phyloP scores from a whole-genome alignment of 2,329 filamentous ascomycete genomes.

The Boeremia exigua region DNA sequence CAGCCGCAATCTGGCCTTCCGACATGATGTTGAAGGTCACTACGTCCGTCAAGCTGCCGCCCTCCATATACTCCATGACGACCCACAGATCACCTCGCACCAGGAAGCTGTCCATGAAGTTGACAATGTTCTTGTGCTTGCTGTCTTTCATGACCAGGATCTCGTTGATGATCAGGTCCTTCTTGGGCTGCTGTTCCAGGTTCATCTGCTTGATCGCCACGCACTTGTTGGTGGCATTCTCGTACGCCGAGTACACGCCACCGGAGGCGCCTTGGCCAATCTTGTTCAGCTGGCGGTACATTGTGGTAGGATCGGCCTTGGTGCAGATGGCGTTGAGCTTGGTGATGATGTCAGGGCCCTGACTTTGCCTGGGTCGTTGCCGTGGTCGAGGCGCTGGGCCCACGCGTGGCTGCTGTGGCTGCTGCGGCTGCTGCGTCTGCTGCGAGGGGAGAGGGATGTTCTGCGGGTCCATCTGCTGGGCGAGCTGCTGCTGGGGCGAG shows the following conservation, averaged over 20 bases:
- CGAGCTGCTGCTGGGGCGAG: conserved; percentile 59
- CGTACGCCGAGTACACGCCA: conserved; percentile 91
- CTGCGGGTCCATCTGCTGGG: conserved; percentile 49
- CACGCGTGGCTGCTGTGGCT: conserved; percentile 54
- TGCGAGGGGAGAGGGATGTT: conserved; percentile 56
- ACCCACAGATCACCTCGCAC: conserved; percentile 94
- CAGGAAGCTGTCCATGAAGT: conserved; percentile 97
- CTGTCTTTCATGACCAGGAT: conserved; percentile 99
- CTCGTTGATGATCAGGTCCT: conserved; percentile 98
- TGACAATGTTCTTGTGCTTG: conserved; percentile 97
- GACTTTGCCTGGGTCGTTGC: conserved; percentile 79
- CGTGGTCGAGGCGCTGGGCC: conserved; percentile 71
- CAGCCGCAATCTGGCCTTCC: conserved; percentile 94
- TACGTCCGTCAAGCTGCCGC: conserved; percentile 94
- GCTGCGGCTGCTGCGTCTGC: conserved; percentile 38
- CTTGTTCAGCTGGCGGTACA: conserved; percentile 88
- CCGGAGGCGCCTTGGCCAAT: conserved; percentile 98
- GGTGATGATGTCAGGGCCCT: conserved; percentile 79
- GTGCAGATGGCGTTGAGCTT: conserved; percentile 89
- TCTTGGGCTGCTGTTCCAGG: conserved; percentile 96
- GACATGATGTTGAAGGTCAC: conserved; percentile 99
- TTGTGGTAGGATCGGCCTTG: conserved; percentile 83
- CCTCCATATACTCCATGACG: conserved; percentile 99
- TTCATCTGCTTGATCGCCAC: conserved; percentile 99
- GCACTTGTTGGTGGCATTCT: conserved; percentile 80